phyloP scores from a whole-genome alignment of 768 basidiomycete species.

The Tulasnella sp. region DNA sequence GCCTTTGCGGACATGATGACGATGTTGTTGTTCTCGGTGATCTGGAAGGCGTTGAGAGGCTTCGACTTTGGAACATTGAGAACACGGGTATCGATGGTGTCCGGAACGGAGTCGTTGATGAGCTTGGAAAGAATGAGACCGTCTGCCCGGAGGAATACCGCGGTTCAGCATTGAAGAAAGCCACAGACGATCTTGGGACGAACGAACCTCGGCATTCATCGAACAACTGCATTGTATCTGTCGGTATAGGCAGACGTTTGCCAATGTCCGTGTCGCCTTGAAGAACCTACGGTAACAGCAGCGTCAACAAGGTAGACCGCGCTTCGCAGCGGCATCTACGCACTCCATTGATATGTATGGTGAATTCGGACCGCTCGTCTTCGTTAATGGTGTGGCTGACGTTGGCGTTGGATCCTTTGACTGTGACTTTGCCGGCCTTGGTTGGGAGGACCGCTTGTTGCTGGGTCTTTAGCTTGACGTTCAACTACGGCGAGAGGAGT shows the following conservation, averaged over 20 bases:
- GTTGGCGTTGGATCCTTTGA: constrained; percentile 89
- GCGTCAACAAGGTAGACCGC: neutral
- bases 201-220: constrained; percentile 68
- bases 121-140: constrained; percentile 96
- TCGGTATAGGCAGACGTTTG: constrained; percentile 78
- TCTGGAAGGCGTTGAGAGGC: constrained; percentile 94
- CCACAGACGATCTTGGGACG: neutral
- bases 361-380: constrained; percentile 90
- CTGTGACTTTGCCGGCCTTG: constrained; percentile 81
- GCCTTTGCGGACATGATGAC: constrained; percentile 97
- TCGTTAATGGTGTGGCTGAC: constrained; percentile 97
- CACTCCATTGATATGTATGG: constrained; percentile 95
- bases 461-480: constrained; percentile 52
- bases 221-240: constrained; percentile 95
- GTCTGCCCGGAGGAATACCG: constrained; percentile 33
- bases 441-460: constrained; percentile 36
- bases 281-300: constrained; percentile 48
- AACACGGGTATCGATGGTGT: constrained; percentile 97
- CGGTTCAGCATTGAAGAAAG: neutral
- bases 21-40: constrained; percentile 99
- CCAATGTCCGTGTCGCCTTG: constrained; percentile 83
- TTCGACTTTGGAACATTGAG: constrained; percentile 80
- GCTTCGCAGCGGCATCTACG: constrained; percentile 22
- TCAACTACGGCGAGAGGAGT: constrained; percentile 39
- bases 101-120: constrained; percentile 98